Evolutionary conservation across 2,329 filamentous ascomycete species (phyloP).

Genomic region (Ambrosiella cleistominuta): DNA sequence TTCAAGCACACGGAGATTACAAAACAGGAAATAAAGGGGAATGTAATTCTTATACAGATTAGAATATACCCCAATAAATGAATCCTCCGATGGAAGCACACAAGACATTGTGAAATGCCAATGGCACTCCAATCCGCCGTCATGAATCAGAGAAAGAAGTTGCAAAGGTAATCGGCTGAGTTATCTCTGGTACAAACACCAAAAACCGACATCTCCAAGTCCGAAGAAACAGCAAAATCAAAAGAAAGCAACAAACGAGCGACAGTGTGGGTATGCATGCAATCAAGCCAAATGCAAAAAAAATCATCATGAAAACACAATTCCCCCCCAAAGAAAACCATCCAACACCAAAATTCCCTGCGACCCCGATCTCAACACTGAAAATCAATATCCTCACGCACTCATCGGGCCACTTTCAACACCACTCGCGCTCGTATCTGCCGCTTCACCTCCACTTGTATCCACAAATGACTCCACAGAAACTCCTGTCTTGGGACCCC

Average conservation of each 20-base stretch:
- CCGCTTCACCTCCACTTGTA: slow-evolving; percentile 13
- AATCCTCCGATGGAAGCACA: no score
- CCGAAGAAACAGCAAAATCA: neutral
- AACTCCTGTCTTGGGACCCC: slow-evolving; percentile 1
- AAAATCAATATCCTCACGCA: slow-evolving; percentile 7
- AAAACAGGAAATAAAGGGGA: no score
- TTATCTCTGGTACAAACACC: neutral
- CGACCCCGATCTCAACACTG: neutral
- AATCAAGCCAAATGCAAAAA: slow-evolving; percentile 2
- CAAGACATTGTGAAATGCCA: neutral
- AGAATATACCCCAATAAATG: no score
- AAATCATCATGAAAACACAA: slow-evolving; percentile 1
- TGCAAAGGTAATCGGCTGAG: neutral
- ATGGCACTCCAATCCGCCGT: neutral
- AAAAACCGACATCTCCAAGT: neutral
- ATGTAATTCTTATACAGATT: no score
- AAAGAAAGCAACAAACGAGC: neutral
- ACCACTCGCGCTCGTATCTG: slow-evolving; percentile 23
- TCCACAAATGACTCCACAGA: neutral
- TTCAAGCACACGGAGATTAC: no score
- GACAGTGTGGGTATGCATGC: slow-evolving; percentile 1
- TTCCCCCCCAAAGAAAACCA: neutral
- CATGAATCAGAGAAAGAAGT: neutral
- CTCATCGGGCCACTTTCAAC: slow-evolving; percentile 21
- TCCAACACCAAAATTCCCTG: neutral